These are phyloP conservation scores for Diaporthe vaccinii DNA, from an alignment of 2,329 filamentous ascomycete species.

Conservation along the genomic window DNA sequence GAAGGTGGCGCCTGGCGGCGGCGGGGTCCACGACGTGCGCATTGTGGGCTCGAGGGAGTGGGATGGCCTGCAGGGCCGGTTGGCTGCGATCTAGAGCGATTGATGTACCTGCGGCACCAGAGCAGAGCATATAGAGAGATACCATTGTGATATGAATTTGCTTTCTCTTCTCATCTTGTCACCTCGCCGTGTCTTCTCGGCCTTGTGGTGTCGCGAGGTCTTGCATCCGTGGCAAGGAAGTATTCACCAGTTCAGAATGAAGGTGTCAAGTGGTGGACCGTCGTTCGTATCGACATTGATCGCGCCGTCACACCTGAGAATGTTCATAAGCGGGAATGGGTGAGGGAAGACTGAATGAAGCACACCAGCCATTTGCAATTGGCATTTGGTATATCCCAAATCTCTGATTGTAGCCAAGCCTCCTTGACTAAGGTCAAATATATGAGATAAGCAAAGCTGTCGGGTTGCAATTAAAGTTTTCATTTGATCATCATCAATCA, in stretches of 20 bases:
- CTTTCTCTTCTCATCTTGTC: not conserved
- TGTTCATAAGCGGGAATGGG: too few species aligned
- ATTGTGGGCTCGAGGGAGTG: slow-evolving; percentile 69
- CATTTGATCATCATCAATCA: not conserved
- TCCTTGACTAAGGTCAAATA: not conserved
- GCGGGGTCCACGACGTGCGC: slow-evolving; percentile 56
- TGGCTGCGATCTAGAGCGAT: slow-evolving; percentile 42
- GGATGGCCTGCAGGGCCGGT: slow-evolving; percentile 65
- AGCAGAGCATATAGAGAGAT: slow-evolving; percentile 33
- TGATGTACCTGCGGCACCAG: slow-evolving; percentile 4
- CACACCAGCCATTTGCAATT: not conserved
- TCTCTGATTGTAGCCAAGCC: not conserved
- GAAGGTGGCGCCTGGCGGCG: slow-evolving; percentile 56
- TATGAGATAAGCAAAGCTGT: too few species aligned
- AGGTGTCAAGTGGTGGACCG: not conserved
- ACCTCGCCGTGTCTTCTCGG: too few species aligned
- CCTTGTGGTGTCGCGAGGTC: not conserved
- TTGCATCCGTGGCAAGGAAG: too few species aligned
- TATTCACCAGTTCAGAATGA: too few species aligned
- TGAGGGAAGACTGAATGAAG: not conserved
- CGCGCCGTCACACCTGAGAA: too few species aligned
- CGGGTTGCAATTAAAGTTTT: too few species aligned
- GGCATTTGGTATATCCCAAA: not conserved
- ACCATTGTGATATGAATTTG: slow-evolving; percentile 35
- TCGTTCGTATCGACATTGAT: too few species aligned